Evolutionary conservation across 1,284 basidiomycete species (phyloP).

Genomic region (Moesziomyces antarcticus): DNA sequence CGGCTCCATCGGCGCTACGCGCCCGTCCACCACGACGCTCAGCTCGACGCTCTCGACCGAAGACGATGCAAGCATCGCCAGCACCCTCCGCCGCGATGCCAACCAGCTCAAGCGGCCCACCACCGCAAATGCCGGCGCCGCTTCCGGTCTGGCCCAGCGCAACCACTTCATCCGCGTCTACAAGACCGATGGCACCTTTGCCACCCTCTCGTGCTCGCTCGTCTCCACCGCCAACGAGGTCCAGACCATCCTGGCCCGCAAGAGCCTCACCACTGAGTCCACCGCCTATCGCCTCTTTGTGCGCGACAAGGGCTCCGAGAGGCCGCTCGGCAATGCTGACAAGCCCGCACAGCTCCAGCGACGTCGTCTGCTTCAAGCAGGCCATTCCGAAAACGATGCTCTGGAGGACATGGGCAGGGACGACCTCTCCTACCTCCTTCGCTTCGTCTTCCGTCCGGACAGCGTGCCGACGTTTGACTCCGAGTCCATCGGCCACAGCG

Average conservation of each 20-base stretch:
- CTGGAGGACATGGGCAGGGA: conserved; percentile 83
- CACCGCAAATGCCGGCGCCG: conserved; percentile 14
- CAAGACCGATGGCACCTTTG: conserved; percentile 79
- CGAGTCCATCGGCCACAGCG: conserved; percentile 56
- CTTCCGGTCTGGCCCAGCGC: conserved; percentile 17
- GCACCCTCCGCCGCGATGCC: conserved; percentile 22
- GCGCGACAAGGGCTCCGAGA: conserved; percentile 64
- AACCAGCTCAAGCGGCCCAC: conserved; percentile 35
- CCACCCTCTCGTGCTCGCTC: conserved; percentile 77
- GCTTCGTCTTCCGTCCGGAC: conserved; percentile 79
- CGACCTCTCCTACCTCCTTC: conserved; percentile 85
- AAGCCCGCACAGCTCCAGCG: conserved; percentile 86
- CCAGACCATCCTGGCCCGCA: conserved; percentile 54
- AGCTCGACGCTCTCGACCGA: conserved; percentile 40
- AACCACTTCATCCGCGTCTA: conserved; percentile 78
- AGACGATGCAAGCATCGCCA: conserved; percentile 33
- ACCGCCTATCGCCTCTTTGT: conserved; percentile 63
- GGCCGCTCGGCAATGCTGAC: conserved; percentile 74
- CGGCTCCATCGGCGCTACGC: conserved; percentile 47
- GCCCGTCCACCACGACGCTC: conserved; percentile 42
- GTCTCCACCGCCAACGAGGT: conserved; percentile 78
- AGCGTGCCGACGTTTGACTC: conserved; percentile 71
- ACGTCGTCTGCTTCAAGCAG: conserved; percentile 86
- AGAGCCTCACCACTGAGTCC: conserved; percentile 49
- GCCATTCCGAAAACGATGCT: conserved; percentile 84